A percentile compares a stretch with the other conserved stretches of the same genome.
Evolutionary conservation across 2,329 filamentous ascomycete species (phyloP).

Genomic region (Pestalotiopsis fici): DNA sequence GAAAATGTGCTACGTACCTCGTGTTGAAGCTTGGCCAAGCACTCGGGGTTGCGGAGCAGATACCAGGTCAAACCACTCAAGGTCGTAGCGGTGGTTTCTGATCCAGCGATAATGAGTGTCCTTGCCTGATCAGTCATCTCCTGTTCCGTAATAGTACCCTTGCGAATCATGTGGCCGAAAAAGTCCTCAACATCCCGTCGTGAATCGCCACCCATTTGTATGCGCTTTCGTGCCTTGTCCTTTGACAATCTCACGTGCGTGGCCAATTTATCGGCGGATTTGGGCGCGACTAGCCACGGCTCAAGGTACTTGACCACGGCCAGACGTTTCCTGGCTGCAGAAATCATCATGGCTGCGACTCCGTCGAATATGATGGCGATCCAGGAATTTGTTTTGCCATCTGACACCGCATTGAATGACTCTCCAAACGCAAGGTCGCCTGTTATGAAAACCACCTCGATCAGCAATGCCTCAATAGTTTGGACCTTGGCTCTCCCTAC

Average conservation of each 20-base stretch:
- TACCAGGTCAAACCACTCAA: not conserved
- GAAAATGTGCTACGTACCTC: not conserved
- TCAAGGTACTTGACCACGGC: not conserved
- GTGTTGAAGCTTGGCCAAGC: constrained; percentile 7
- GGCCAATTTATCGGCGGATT: not conserved
- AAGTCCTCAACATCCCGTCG: not conserved
- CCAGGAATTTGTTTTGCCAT: not conserved
- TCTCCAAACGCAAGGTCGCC: constrained; percentile 16
- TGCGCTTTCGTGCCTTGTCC: not conserved
- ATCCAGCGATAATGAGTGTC: not conserved
- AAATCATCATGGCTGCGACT: not conserved
- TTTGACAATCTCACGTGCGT: not conserved
- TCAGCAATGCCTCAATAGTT: not conserved
- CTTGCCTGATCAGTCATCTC: constrained; percentile 1
- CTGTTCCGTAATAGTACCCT: not conserved
- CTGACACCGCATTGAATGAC: constrained; percentile 1
- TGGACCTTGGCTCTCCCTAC: constrained; percentile 14
- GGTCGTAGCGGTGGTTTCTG: constrained; percentile 13
- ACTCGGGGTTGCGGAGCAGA: not conserved
- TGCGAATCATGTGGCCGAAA: not conserved
- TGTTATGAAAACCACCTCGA: not conserved
- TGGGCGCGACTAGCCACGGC: not conserved
- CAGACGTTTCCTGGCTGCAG: not conserved
- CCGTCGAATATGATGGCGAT: not conserved
- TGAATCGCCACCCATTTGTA: constrained; percentile 10